Evolutionary conservation across 306 rosid species (phyloP).

Genomic region (Gillenia trifoliata): DNA sequence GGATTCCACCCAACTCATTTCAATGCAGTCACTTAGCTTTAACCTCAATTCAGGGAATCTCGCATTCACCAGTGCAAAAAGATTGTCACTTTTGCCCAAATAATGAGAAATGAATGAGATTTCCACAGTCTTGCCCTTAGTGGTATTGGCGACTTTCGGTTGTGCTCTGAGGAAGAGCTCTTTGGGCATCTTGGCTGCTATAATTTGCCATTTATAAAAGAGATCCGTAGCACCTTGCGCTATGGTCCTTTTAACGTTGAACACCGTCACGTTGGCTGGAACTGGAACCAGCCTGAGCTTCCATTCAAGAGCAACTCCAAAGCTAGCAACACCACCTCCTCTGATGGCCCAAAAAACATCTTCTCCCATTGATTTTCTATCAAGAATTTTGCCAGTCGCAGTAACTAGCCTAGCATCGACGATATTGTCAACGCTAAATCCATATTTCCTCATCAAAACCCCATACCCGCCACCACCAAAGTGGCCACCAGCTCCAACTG

Average conservation of each 20-base stretch:
- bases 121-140: neutral
- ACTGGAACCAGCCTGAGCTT: slow-evolving; percentile 54
- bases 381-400: slow-evolving; percentile 47
- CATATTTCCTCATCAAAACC: slow-evolving; percentile 55
- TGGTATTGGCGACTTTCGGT: neutral
- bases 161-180: slow-evolving; percentile 15
- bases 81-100: neutral
- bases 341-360: slow-evolving; percentile 74
- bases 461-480: slow-evolving; percentile 62
- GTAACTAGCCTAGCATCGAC: slow-evolving; percentile 49
- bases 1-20: slow-evolving; percentile 19
- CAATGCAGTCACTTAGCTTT: neutral
- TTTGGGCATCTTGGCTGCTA: slow-evolving; percentile 14
- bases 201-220: slow-evolving; percentile 11
- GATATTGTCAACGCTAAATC: slow-evolving; percentile 58
- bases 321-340: slow-evolving; percentile 74
- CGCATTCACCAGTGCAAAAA: neutral
- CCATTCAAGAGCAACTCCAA: slow-evolving; percentile 61
- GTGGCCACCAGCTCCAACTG: slow-evolving; percentile 47
- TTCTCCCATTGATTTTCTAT: slow-evolving; percentile 61
- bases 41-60: slow-evolving; percentile 1
- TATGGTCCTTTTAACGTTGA: slow-evolving; percentile 29
- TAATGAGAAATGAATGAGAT: neutral
- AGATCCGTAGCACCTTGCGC: slow-evolving; percentile 32
- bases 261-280: slow-evolving; percentile 55